A percentile compares a stretch with the other conserved stretches of the same genome.
These are phyloP conservation scores for Geotrichum cucujoidarum DNA, from an alignment of 1,139 yeast genomes.

Conservation along the genomic window DNA sequence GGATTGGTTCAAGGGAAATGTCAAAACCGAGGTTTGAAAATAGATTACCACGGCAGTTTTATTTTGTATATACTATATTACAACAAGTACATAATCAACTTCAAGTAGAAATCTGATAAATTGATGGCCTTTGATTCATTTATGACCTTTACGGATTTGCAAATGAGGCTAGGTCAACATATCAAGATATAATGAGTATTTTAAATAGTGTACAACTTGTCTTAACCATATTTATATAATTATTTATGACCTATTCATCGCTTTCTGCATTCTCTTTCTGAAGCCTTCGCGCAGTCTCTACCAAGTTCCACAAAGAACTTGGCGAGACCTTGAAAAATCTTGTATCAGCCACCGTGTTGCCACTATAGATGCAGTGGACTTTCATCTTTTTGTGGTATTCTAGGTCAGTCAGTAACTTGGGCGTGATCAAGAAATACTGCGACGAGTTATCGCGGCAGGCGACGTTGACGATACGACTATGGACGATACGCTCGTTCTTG, in stretches of 20 bases:
- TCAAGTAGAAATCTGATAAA: too few relatives aligned
- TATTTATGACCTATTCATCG: not conserved
- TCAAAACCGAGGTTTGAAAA: constrained; percentile 7
- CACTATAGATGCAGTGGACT: constrained; percentile 82
- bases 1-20: constrained; percentile 30
- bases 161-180: too few relatives aligned
- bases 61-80: too few relatives aligned
- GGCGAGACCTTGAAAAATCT: constrained; percentile 7
- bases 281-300: constrained; percentile 9
- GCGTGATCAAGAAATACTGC: constrained; percentile 90
- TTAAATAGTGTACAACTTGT: too few relatives aligned
- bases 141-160: too few relatives aligned
- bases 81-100: too few relatives aligned
- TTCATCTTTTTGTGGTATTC: constrained; percentile 79
- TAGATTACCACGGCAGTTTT: too few relatives aligned
- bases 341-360: constrained; percentile 32
- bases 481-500: constrained; percentile 82
- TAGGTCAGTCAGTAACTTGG: constrained; percentile 76
- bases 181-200: too few relatives aligned
- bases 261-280: constrained; percentile 3
- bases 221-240: too few relatives aligned
- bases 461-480: constrained; percentile 75
- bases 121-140: too few relatives aligned
- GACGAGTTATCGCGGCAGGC: constrained; percentile 60
- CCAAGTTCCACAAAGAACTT: constrained; percentile 10